A percentile compares a stretch with the other conserved stretches of the same genome.
These are phyloP conservation scores for Neurospora discreta DNA, from an alignment of 495 filamentous ascomycete genomes.

Conservation along the genomic window DNA sequence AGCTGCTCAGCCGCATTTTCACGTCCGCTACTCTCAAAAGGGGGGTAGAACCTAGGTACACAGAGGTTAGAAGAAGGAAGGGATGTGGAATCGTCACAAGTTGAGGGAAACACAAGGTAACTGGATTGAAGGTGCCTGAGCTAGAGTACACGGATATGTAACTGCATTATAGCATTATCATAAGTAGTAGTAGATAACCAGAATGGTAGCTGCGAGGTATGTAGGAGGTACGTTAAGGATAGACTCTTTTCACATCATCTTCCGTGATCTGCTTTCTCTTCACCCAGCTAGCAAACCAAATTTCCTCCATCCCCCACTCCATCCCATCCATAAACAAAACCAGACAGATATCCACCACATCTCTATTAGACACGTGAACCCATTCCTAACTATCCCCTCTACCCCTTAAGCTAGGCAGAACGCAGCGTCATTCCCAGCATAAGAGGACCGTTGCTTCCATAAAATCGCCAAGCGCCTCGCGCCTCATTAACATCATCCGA, in stretches of 20 bases:
- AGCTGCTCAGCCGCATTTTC: neutral
- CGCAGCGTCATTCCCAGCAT: neutral
- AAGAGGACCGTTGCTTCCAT: neutral
- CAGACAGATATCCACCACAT: neutral
- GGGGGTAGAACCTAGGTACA: neutral
- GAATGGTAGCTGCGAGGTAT: neutral
- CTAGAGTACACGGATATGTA: neutral
- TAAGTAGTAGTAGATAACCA: neutral
- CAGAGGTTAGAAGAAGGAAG: neutral
- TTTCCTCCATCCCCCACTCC: neutral
- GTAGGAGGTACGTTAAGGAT: neutral
- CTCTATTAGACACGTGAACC: neutral
- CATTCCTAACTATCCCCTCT: neutral
- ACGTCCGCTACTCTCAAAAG: neutral
- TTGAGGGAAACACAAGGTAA: neutral
- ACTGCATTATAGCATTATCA: neutral
- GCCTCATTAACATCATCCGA: neutral
- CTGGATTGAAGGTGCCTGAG: neutral
- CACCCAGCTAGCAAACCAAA: neutral
- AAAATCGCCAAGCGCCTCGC: neutral
- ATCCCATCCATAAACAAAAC: neutral
- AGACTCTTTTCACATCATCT: neutral
- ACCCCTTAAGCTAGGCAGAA: neutral
- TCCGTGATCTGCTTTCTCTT: neutral
- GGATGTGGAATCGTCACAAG: neutral